Base-by-base conservation (phyloP, 2,329 filamentous ascomycete species). In the Pseudocercospora ulei region DNA sequence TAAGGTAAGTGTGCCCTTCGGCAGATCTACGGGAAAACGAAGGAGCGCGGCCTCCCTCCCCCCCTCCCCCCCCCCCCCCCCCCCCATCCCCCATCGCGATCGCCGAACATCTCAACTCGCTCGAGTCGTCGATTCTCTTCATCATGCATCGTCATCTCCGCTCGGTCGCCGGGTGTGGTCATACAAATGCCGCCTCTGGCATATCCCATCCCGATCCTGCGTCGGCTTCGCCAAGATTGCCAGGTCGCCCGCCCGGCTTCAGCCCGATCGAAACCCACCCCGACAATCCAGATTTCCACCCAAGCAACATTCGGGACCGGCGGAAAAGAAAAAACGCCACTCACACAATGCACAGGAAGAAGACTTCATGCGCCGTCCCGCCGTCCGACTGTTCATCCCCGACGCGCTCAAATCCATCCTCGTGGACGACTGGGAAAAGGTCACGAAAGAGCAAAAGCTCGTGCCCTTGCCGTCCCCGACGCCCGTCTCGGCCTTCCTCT, bases 361-460 rank as follows among this genome's bases (percentile, higher is more conserved):
- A 45, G 69, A 73, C 3, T 98, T 94, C 59, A 76, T 86, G 56
- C 72, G 73, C 47, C 78, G 86, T 41, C 87, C 88, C 12, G 84
- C 85, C 11, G 80, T 98, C 55, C 83, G 85, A 53, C 73, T 98
- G 26, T 72, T 79, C 34, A 78, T 96, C 48, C 86, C 90, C 0
- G 90, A 96, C 57, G 76, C 82, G 49, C 71, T 98, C 50, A 95
- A 96, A 66, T 84, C 82, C 9, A 73, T 93, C 47, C 75, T 98
- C 2, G 90, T 98, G 13, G 90, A 98, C 59, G 90, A 98, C 61
- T 98, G 90, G 90, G 90, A 98, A 62, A 93, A 95, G 54, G 78
- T 98, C 46, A 98, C 90, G 40, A 96, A 95, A 66, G 90, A 92
- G 58, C 76, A 85, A 52, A 83, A 88, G 57, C 76, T 96, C 3